These are phyloP conservation scores for Caulochytrium protostelioides DNA, from an alignment of 371 early-diverging fungal genomes.

Conservation along the genomic window DNA sequence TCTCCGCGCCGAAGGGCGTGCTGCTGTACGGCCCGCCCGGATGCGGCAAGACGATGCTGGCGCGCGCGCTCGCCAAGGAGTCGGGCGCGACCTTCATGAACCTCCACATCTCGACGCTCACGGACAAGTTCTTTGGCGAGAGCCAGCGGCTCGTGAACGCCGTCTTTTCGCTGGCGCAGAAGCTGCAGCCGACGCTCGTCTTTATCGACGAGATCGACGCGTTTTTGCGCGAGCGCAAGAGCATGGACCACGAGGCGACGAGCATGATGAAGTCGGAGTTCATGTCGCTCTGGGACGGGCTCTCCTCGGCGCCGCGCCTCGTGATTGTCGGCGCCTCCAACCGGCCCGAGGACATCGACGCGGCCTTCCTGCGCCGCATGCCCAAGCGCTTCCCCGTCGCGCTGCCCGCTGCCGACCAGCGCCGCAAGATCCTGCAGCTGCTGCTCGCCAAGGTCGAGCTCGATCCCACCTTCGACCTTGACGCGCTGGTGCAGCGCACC, in stretches of 20 bases:
- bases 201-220: conserved; percentile 96
- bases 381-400: conserved; percentile 78
- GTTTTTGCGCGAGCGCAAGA: conserved; percentile 74
- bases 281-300: conserved; percentile 38
- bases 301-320: background rate
- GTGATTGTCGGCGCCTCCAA: conserved; percentile 79
- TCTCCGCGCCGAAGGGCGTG: conserved; percentile 86
- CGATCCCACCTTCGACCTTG: conserved; percentile 44
- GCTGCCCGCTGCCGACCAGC: conserved; percentile 71
- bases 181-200: conserved; percentile 82
- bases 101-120: conserved; percentile 80
- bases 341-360: conserved; percentile 89
- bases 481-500: conserved; percentile 48
- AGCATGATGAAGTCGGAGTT: conserved; percentile 97
- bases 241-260: conserved; percentile 82
- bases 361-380: conserved; percentile 88
- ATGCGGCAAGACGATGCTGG: conserved; percentile 94
- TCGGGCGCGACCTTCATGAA: conserved; percentile 89
- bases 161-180: conserved; percentile 73
- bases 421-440: conserved; percentile 66
- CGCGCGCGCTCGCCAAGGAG: conserved; percentile 88
- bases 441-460: conserved; percentile 47
- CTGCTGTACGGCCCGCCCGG: conserved; percentile 72
- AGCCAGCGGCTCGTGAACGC: conserved; percentile 81
- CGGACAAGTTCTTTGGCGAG: conserved; percentile 95